These are phyloP conservation scores for Hansfordia pulvinata DNA, from an alignment of 2,329 filamentous ascomycete species.

Conservation along the genomic window DNA sequence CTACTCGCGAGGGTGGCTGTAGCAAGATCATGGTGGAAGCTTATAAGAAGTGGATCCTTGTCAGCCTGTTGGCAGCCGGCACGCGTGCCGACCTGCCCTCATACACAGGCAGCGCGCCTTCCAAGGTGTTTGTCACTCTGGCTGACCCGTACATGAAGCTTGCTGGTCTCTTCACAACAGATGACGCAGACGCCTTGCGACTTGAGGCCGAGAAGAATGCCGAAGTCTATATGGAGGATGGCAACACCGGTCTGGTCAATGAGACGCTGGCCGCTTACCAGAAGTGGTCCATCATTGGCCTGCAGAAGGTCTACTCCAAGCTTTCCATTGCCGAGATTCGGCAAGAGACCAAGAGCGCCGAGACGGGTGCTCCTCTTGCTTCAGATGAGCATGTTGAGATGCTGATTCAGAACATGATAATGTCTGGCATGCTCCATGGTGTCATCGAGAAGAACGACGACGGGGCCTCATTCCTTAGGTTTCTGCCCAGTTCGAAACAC, in stretches of 20 bases:
- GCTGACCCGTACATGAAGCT: conserved; percentile 60
- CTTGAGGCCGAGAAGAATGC: conserved; percentile 46
- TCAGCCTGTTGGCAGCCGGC: conserved; percentile 59
- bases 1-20: conserved; percentile 44
- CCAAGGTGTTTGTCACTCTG: conserved; percentile 34
- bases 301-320: conserved; percentile 58
- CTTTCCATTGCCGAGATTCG: conserved; percentile 41
- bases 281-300: conserved; percentile 59
- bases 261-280: conserved; percentile 60
- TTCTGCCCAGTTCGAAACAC: too few species aligned
- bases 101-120: conserved; percentile 30
- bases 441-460: conserved; percentile 30
- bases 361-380: conserved; percentile 30
- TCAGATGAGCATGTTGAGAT: conserved; percentile 27
- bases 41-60: conserved; percentile 82
- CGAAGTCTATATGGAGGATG: conserved; percentile 53
- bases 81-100: conserved; percentile 39
- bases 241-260: conserved; percentile 56
- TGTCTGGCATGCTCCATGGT: conserved; percentile 36
- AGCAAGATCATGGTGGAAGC: conserved; percentile 77
- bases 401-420: conserved; percentile 42
- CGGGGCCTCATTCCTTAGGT: conserved; percentile 34
- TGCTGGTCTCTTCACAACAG: conserved; percentile 51
- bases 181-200: conserved; percentile 41
- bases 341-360: conserved; percentile 35